Evolutionary conservation across 2,329 filamentous ascomycete genomes (phyloP), one percentile per base, ranked within the genome.

Genomic region (Aspergillus sp.): DNA sequence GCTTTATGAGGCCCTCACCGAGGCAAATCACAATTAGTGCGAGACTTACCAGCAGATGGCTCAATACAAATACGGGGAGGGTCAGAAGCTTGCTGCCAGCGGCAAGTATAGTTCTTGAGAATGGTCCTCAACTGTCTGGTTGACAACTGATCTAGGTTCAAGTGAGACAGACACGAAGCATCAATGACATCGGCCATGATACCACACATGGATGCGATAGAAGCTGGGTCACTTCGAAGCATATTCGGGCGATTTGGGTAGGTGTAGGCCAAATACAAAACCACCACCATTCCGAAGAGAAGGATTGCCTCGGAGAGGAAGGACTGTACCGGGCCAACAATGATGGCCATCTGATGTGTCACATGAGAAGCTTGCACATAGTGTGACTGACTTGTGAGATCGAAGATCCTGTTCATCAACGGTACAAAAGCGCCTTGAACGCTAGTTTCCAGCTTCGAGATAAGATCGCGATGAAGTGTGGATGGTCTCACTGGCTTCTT

Each of bases 171-270:
- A 32, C 52, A 49, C n/a, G 51, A n/a, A 21, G 21, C 36, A 38
- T 56, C 57, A 8, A 59, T 50, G 12, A 59, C 43, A 28, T 59
- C 45, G 12, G 52, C 47, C 25, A 55, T 55, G 43, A 59, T 55
- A 43, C 52, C 53, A 17, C 57, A 59, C 57, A 59, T 59, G 1
- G 52, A 59, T 17, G 57, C 51, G 17, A 59, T 59, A 15, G 57
- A 59, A 12, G 57, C 57, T 23, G 57, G 57, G 45, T 59, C 54
- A 15, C 52, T 39, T 17, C 52, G 23, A 13, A 59, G 25, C 23
- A 59, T 45, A 19, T 59, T 59, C 15, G 41, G 36, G 3, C 57
- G 57, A 4, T 51, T 51, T 17, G 52, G 57, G 32, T 59, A 59
- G 10, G 39, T 45, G 39, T 59, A 59, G 36, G 54, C 51, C 5